Base-by-base conservation (phyloP, 208 protist genomes). In the Porcisia deanei region DNA sequence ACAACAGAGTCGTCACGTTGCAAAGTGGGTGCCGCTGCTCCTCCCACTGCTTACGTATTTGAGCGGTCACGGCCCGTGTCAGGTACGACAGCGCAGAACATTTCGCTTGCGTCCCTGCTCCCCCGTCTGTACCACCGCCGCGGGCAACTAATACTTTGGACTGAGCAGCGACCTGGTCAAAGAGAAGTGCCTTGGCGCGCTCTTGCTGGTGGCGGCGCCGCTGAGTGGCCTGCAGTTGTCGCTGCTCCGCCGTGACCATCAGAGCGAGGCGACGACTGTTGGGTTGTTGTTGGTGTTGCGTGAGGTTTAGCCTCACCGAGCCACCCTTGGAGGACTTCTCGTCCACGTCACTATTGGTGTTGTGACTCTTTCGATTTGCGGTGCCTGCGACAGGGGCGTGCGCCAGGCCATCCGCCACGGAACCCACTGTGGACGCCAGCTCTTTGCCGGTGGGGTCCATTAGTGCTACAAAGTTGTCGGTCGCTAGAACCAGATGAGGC, bases 401-500 rank as follows among this genome's bases (percentile, higher is more conserved):
- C 53, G 68, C 63, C 6, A 22, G 71, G 45, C 63, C 37, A 10
- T n/a, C 53, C 25, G 41, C 63, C 45, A 68, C 25, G n/a, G 2
- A 25, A 0, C 66, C 39, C 10, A 47, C 72, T 20, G 66, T 77
- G 52, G 71, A 79, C 20, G 83, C 81, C n/a, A 72, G 57, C 61
- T 85, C 82, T 20, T 55, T 66, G 45, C 83, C 83, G 52, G 80
- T 80, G 20, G 60, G 71, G 81, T 96, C 91, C 57, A 88, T 81
- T 39, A 94, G 74, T 25, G 75, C 52, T 34, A 89, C 59, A 68
- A 94, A 91, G 74, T 82, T 85, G 47, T 88, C 81, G 47, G 91
- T 87, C 4, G 87, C 85, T n/a, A 96, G 77, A 1, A 94, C 71
- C 8, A 96, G 59, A 1, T 83, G 89, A 9, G 91, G 91, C 5